Evolutionary conservation across 2,329 filamentous ascomycete genomes (phyloP).

Genomic region (Escovopsis sp.): DNA sequence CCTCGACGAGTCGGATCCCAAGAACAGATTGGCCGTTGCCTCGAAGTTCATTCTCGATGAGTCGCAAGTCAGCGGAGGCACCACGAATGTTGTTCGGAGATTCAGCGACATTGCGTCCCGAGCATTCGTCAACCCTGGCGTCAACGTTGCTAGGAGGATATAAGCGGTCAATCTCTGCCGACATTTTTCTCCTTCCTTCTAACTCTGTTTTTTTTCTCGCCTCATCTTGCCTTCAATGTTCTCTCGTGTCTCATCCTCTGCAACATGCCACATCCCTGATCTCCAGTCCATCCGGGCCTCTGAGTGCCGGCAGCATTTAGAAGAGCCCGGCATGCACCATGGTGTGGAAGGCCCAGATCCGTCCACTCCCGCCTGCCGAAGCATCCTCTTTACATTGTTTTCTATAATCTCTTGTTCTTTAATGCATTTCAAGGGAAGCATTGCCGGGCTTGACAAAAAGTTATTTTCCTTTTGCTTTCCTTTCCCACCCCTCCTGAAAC

Average conservation of each 20-base stretch:
- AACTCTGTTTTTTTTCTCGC: background rate
- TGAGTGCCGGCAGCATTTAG: no score
- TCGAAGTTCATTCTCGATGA: conserved; percentile 55
- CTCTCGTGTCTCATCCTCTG: background rate
- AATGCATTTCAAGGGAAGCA: conserved; percentile 15
- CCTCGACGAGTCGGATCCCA: conserved; percentile 50
- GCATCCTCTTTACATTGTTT: no score
- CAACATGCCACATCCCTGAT: background rate
- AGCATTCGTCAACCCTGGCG: conserved; percentile 39
- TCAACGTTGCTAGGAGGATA: conserved; percentile 24
- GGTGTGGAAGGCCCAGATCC: no score
- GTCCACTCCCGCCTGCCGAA: no score
- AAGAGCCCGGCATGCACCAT: no score
- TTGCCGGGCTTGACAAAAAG: conserved; percentile 16
- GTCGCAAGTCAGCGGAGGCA: conserved; percentile 47
- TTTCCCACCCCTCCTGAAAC: no score
- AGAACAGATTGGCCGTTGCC: conserved; percentile 51
- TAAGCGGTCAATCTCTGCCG: conserved; percentile 3
- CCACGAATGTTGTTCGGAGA: conserved; percentile 57
- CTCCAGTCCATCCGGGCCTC: no score
- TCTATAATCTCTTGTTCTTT: background rate
- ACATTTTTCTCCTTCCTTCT: background rate
- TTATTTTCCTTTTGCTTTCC: conserved; percentile 5
- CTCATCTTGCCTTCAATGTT: background rate
- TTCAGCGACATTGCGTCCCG: conserved; percentile 51